Evolutionary conservation across 1,284 basidiomycete genomes (phyloP), one percentile per base, ranked within the genome.

Genomic region (Heterobasidion irregulare): DNA sequence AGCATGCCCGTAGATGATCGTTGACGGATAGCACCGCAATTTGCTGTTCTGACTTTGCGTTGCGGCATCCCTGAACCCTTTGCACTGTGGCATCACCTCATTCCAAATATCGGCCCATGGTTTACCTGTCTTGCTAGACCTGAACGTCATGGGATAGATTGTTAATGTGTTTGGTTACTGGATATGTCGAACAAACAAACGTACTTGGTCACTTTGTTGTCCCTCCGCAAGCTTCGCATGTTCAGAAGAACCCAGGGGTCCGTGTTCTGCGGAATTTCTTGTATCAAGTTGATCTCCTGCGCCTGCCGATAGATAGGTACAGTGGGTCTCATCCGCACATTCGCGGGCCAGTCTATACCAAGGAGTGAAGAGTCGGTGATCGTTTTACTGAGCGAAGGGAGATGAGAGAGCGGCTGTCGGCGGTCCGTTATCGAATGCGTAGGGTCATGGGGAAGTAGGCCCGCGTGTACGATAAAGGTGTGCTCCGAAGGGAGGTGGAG

Each of bases 1-100:
- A 6, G 87, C 78, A 64, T 94, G 92, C 0, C 91, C 92, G 65
- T 93, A 94, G 8, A 94, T 70, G n/a, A 92, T 82, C 32, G 80
- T 88, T 0, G 84, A 77, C 3, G 91, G 89, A 61, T 82, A 79
- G 64, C 92, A 94, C 3, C 79, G 79, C 8, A 86, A 64, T 32
- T 65, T 64, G 49, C 65, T 61, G 16, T 61, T 58, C 47, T 59
- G 15, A 9, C 16, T 50, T 56, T 62, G 51, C 43, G 57, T 52
- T 16, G 48, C 57, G 18, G 46, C 48, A 12, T 53, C 18, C 43
- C 73, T 61, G 63, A 78, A 84, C 6, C 85, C 85, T 0, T 62
- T 65, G 61, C 92, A 94, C n/a, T 71, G 71, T 26, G 66, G 64
- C 80, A 94, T 87, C 56, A 88, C 77, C 36, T 74, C 67, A 59